A percentile compares a stretch with the other conserved stretches of the same genome.
These are phyloP conservation scores for Talaromyces trachyspermus DNA, from an alignment of 495 filamentous ascomycete species.

Conservation along the genomic window DNA sequence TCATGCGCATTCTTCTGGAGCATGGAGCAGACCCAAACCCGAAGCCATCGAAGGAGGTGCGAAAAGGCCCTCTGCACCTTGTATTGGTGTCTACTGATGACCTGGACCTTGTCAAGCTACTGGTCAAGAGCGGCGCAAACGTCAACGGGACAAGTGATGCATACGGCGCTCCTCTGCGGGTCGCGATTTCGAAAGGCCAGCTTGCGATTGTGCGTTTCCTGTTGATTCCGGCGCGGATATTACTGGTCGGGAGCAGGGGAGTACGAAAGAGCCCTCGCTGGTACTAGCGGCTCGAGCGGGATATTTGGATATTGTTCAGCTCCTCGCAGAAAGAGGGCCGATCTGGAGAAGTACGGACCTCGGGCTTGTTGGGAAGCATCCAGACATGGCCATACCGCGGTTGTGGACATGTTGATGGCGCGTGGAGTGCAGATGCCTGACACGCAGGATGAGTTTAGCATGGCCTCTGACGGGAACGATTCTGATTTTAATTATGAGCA, in stretches of 20 bases:
- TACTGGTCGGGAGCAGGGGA: slow-evolving; percentile 15
- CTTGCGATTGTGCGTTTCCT: slow-evolving; percentile 5
- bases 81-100: neutral
- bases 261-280: slow-evolving; percentile 16
- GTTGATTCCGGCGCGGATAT: slow-evolving; percentile 9
- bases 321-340: neutral
- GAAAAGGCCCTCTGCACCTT: neutral
- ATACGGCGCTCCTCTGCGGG: neutral
- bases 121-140: slow-evolving; percentile 1
- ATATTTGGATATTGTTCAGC: slow-evolving; percentile 10
- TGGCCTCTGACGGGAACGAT: neutral
- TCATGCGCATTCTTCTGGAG: neutral
- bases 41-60: neutral
- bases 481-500: too few species aligned
- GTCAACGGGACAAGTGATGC: neutral
- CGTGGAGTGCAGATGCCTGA: neutral
- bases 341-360: neutral
- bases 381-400: neutral
- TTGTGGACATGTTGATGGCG: slow-evolving; percentile 1
- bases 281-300: slow-evolving; percentile 31
- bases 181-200: neutral
- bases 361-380: neutral
- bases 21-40: neutral
- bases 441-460: neutral
- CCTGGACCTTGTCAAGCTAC: neutral